Base-by-base conservation (phyloP, 2,329 filamentous ascomycete species). In the Monilinia fructigena region DNA sequence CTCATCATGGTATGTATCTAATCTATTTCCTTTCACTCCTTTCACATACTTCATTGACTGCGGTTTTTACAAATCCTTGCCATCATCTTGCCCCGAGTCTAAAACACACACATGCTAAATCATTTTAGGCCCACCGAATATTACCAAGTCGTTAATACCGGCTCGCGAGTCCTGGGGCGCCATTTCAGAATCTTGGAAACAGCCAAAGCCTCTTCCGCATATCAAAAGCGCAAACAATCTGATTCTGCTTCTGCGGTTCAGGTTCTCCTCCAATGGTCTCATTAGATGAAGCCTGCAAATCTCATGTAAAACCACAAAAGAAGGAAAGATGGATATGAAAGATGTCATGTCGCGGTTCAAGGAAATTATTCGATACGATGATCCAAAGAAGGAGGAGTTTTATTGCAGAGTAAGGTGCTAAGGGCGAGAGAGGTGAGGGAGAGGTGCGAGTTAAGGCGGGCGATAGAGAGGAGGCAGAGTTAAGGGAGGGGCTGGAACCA, bases 381-480 rank as follows among this genome's bases (percentile, higher is more conserved):
- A 99, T 71, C 94, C 95, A 14, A 85, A 96, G 79, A 97, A 97
- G 76, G 95, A 95, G 95, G 63, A 97, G 93, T 75, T 99, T 80
- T 99, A 99, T 79, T 99, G 59, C 95, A 99, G 80, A 98, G 94
- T 83, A 99, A 99, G 81, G 87, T 99, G 65, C 80, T 98, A 73
- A 85, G 95, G 69, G 95, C 95, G 67, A 86, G 94, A 74, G 80
- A 84, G 95, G 70, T 90, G 94, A 98, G 81, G 84, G 89, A 74
- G 94, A 99, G 79, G 81, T 95, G 52, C 84, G 88, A 70, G 87
- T 90, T 67, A 85, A 88, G 68, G 83, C 87, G 74, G 89, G 87
- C 89, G 76, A 84, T 85, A 18, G 87, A 88, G 72, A 83, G 87
- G 92, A 96, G 75, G 88, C 89, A 66, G 93, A 97, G 78, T 74